Evolutionary conservation across 1,284 basidiomycete genomes (phyloP), one percentile per base, ranked within the genome.

Genomic region (Ustilago xerochloae): DNA sequence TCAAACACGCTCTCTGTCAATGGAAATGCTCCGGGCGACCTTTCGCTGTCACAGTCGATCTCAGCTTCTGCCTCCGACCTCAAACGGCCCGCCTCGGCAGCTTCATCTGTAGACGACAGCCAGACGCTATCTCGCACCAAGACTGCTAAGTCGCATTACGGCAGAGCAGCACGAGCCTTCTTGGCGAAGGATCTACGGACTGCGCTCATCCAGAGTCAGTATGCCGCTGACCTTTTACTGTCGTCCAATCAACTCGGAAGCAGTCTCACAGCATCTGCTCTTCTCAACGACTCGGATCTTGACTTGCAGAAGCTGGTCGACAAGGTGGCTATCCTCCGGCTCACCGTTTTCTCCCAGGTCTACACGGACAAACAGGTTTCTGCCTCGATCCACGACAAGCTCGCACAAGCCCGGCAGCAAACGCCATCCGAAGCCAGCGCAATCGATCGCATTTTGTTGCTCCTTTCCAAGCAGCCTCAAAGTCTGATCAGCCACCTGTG

Each of bases 401-500:
- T 74, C 26, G 38, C 47, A 4, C 61, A 63, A 20, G 36, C 59
- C 8, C 57, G 56, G 39, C 43, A 62, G 32, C 47, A 53, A n/a
- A 47, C 66, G 6, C 3, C 22, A 3, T 47, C 52, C 29, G 60
- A 69, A 12, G 47, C 56, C 5, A 41, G 55, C 5, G 52, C 41
- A 8, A 55, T 63, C 36, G 63, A 67, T n/a, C 60, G 60, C 8
- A 45, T 68, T 22, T 5, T 49, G 22, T 43, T 68, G 18, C 68
- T 75, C 0, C 67, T 70, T 6, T 50, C 63, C 29, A 59, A 68
- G 28, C 59, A 62, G 29, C 72, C 77, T 10, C 47, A 54, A n/a
- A 65, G 70, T 15, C 39, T 80, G 24, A 74, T 72, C 60, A 57
- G 61, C 28, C 56, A 67, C 33, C 65, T 80, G 7, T 80, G 78